A percentile compares a stretch with the other conserved stretches of the same genome.
Evolutionary conservation across 495 filamentous ascomycete genomes (phyloP).

Genomic region (Annulohypoxylon nitens): DNA sequence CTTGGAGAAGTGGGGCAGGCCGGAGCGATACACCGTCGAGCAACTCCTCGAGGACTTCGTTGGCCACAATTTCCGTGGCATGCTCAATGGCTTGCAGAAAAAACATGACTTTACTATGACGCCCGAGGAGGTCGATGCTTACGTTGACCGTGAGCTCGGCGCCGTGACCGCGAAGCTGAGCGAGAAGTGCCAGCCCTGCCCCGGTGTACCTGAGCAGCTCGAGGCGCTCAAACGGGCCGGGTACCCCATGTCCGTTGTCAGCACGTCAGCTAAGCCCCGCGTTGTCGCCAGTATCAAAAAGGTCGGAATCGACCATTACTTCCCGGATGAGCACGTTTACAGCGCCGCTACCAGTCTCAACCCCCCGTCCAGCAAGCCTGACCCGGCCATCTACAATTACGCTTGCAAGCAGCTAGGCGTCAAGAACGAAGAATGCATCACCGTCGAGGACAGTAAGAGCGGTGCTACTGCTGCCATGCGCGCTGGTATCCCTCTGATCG

Average conservation of each 20-base stretch:
- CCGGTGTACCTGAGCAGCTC: constrained; percentile 77
- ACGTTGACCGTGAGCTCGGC: constrained; percentile 84
- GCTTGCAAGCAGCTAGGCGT: constrained; percentile 81
- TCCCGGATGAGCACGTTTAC: constrained; percentile 80
- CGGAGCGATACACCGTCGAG: constrained; percentile 82
- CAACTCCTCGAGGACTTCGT: constrained; percentile 89
- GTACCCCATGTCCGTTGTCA: constrained; percentile 87
- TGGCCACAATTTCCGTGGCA: constrained; percentile 96
- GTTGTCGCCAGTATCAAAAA: constrained; percentile 86
- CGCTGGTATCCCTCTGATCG: constrained; percentile 86
- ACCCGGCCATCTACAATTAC: constrained; percentile 91
- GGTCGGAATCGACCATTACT: constrained; percentile 83
- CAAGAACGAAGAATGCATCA: constrained; percentile 80
- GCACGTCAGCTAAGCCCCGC: constrained; percentile 80
- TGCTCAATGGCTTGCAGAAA: constrained; percentile 77
- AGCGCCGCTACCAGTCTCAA: constrained; percentile 83
- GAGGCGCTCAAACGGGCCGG: constrained; percentile 70
- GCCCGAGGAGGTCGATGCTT: constrained; percentile 76
- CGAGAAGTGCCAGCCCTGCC: constrained; percentile 74
- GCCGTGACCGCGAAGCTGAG: constrained; percentile 87
- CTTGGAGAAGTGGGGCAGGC: constrained; percentile 72
- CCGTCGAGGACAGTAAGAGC: constrained; percentile 91
- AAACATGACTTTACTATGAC: constrained; percentile 80
- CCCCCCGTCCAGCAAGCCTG: constrained; percentile 88
- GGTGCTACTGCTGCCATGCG: constrained; percentile 84